These are phyloP conservation scores for Kodamaea lidongshanica DNA, from an alignment of 805 yeast species.

Conservation along the genomic window DNA sequence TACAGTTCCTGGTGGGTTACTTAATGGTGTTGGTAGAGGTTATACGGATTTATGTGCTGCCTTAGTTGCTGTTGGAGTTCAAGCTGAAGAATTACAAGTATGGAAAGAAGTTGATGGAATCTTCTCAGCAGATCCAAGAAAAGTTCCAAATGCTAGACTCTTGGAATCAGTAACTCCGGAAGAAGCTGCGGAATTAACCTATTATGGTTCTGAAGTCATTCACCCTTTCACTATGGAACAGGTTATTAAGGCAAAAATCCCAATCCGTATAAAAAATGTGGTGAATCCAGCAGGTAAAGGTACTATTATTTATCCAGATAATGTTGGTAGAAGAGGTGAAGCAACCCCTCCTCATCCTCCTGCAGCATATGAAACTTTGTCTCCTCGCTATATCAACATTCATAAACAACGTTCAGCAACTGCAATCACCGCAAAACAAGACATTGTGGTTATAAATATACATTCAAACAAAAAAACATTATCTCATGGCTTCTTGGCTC, in stretches of 20 bases:
- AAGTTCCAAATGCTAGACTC: conserved; percentile 83
- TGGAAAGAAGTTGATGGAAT: conserved; percentile 99
- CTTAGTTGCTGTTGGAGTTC: conserved; percentile 83
- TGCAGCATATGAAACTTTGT: conserved; percentile 52
- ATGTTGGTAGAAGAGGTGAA: conserved; percentile 78
- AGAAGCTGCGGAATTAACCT: conserved; percentile 96
- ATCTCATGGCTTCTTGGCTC: conserved; percentile 92
- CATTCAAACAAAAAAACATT: conserved; percentile 90
- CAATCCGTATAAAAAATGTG: conserved; percentile 94
- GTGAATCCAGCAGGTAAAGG: conserved; percentile 91
- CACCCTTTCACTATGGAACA: conserved; percentile 99
- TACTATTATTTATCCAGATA: conserved; percentile 90
- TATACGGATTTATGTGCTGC: conserved; percentile 98
- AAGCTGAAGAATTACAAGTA: conserved; percentile 90
- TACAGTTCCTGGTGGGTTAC: conserved; percentile 87
- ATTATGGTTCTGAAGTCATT: conserved; percentile 95
- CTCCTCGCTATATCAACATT: conserved; percentile 28
- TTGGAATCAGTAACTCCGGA: conserved; percentile 91
- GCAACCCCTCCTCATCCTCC: conserved; percentile 95
- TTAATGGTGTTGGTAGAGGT: conserved; percentile 93
- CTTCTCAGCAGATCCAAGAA: conserved; percentile 96
- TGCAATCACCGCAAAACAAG: conserved; percentile 92
- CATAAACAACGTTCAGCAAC: conserved; percentile 69
- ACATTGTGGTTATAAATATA: conserved; percentile 84
- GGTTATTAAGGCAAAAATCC: conserved; percentile 91